These are phyloP conservation scores for Aleurites moluccanus DNA, from an alignment of 441 rosid genomes.

Conservation along the genomic window DNA sequence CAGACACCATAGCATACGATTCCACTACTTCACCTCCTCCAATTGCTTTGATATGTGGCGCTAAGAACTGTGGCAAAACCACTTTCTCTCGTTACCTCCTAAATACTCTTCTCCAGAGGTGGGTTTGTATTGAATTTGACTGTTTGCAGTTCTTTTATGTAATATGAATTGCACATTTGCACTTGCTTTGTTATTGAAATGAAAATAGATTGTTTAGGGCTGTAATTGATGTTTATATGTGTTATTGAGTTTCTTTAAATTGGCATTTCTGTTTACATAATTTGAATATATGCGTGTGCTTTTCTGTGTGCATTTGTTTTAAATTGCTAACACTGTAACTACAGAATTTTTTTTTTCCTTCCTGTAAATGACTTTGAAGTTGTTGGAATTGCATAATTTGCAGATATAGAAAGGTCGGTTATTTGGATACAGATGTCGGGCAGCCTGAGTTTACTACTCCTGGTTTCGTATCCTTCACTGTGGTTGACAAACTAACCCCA, in stretches of 20 bases:
- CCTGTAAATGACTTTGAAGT: background rate
- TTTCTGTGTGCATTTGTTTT: background rate
- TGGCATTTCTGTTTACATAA: background rate
- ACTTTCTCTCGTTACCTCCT: constrained; percentile 85
- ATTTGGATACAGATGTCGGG: constrained; percentile 93
- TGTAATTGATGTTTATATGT: background rate
- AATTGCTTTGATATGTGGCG: constrained; percentile 64
- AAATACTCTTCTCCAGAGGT: constrained; percentile 76
- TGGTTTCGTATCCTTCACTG: constrained; percentile 80
- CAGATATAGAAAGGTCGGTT: constrained; percentile 79
- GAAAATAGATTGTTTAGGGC: background rate
- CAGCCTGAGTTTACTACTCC: constrained; percentile 94
- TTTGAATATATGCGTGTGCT: background rate
- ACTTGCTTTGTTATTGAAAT: background rate
- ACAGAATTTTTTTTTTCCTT: background rate
- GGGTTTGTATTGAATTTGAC: constrained; percentile 4
- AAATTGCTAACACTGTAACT: background rate
- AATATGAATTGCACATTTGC: background rate
- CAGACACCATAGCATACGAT: constrained; percentile 48
- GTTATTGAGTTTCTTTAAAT: background rate
- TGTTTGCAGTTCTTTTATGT: background rate
- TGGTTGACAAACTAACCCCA: constrained; percentile 58
- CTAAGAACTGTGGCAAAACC: constrained; percentile 82
- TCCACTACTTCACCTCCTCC: constrained; percentile 56
- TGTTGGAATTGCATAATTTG: constrained; percentile 18